phyloP scores from a whole-genome alignment of 345 rosid species.

The Geranium brycei region DNA sequence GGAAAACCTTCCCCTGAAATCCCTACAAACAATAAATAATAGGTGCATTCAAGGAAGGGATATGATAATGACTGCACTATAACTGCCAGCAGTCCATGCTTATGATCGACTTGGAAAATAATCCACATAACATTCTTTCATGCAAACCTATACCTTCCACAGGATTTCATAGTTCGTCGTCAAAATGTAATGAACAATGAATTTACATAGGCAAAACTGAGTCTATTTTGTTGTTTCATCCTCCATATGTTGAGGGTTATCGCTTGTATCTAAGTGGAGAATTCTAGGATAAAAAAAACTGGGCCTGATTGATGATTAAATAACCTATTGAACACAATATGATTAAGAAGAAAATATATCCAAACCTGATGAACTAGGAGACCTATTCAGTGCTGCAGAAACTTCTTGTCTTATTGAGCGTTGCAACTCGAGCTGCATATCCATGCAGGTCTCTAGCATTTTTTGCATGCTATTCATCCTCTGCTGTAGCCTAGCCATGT shows the following conservation, averaged over 20 bases:
- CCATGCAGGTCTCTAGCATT: constrained; percentile 93
- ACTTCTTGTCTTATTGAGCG: constrained; percentile 84
- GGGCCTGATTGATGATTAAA: neutral
- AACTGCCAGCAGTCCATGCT: too few species aligned
- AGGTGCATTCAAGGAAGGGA: neutral
- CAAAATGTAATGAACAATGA: too few species aligned
- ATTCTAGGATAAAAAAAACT: too few species aligned
- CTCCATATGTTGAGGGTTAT: neutral
- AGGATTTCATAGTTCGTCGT: too few species aligned
- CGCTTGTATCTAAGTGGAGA: neutral
- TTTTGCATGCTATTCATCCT: constrained; percentile 88
- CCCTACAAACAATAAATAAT: constrained; percentile 18
- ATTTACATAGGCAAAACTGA: too few species aligned
- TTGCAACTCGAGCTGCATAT: constrained; percentile 94
- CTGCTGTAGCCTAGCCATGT: constrained; percentile 86
- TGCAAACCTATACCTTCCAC: neutral
- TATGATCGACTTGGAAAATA: too few species aligned
- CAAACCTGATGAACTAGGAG: constrained; percentile 48
- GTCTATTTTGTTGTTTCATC: neutral
- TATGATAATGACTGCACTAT: too few species aligned
- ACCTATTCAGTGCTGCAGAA: constrained; percentile 67
- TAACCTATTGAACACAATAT: neutral
- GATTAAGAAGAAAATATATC: neutral
- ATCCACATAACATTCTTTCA: neutral
- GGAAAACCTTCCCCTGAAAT: constrained; percentile 16